Evolutionary conservation across 176 grass and related monocot species (phyloP).

Genomic region (Paspalum vaginatum): DNA sequence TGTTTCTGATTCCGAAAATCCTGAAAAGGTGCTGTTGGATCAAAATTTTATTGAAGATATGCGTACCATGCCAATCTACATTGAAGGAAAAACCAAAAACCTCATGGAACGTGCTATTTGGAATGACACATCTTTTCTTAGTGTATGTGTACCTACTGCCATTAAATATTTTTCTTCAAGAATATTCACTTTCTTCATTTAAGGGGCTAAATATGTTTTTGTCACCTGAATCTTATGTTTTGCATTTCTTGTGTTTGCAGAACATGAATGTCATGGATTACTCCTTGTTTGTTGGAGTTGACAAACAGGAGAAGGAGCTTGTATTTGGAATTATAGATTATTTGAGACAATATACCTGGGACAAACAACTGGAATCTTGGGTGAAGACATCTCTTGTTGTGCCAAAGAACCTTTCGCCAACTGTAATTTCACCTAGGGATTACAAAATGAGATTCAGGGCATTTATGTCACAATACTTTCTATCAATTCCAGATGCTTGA

Average conservation of each 20-base stretch:
- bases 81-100: conserved; percentile 74
- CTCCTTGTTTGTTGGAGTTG: conserved; percentile 88
- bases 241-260: conserved; percentile 51
- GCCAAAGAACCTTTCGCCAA: conserved; percentile 79
- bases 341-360: conserved; percentile 90
- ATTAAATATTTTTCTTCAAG: conserved; percentile 19
- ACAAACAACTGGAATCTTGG: conserved; percentile 92
- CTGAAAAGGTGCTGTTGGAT: conserved; percentile 75
- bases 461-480: conserved; percentile 68
- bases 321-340: conserved; percentile 94
- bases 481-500: conserved; percentile 69
- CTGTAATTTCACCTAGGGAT: conserved; percentile 82
- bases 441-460: conserved; percentile 83
- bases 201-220: conserved; percentile 4
- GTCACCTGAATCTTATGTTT: conserved; percentile 22
- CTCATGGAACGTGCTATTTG: conserved; percentile 85
- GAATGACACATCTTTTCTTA: conserved; percentile 87
- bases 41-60: conserved; percentile 96
- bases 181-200: conserved; percentile 27
- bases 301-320: conserved; percentile 74
- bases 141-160: conserved; percentile 61
- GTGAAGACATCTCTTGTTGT: conserved; percentile 89
- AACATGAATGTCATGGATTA: conserved; percentile 92
- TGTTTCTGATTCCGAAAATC: conserved; percentile 51
- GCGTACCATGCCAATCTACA: conserved; percentile 75